These are phyloP conservation scores for Cyclotella baltica DNA, from an alignment of 108 stramenopile species.

Conservation along the genomic window DNA sequence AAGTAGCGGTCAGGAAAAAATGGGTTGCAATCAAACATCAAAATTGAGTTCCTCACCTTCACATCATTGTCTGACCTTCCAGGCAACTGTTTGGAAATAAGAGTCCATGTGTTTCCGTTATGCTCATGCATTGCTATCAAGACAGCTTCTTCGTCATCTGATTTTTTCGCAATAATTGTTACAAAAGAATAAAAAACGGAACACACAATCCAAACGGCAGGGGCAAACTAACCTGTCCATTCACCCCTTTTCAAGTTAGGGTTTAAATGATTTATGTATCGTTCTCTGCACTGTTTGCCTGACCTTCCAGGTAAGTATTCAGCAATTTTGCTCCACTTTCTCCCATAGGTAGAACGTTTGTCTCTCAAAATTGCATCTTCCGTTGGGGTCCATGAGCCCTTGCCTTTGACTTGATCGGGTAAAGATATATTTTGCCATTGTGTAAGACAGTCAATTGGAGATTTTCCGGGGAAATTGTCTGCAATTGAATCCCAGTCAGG, in stretches of 20 bases:
- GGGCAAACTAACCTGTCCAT: slow-evolving; percentile 71
- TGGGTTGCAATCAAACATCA: background rate
- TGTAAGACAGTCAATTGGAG: slow-evolving; percentile 80
- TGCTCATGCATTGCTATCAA: slow-evolving; percentile 86
- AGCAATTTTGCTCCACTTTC: slow-evolving; percentile 96
- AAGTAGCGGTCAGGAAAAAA: background rate
- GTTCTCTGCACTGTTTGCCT: slow-evolving; percentile 99
- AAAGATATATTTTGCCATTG: slow-evolving; percentile 77
- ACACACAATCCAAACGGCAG: background rate
- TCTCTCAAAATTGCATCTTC: slow-evolving; percentile 75
- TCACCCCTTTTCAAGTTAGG: slow-evolving; percentile 90
- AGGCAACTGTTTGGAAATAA: slow-evolving; percentile 93
- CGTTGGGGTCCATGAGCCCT: slow-evolving; percentile 85
- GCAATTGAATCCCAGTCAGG: slow-evolving; percentile 84
- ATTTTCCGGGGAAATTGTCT: slow-evolving; percentile 64
- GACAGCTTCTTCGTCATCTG: slow-evolving; percentile 91
- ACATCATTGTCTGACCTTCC: slow-evolving; percentile 87
- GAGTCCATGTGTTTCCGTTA: slow-evolving; percentile 89
- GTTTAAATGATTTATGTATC: slow-evolving; percentile 96
- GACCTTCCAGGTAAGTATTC: slow-evolving; percentile 92
- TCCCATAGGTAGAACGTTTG: slow-evolving; percentile 70
- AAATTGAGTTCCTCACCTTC: background rate
- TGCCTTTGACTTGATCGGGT: slow-evolving; percentile 81
- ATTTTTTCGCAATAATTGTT: background rate
- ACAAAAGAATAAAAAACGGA: background rate